phyloP scores from a whole-genome alignment of 495 filamentous ascomycete genomes.

The Penicillium antarcticum region DNA sequence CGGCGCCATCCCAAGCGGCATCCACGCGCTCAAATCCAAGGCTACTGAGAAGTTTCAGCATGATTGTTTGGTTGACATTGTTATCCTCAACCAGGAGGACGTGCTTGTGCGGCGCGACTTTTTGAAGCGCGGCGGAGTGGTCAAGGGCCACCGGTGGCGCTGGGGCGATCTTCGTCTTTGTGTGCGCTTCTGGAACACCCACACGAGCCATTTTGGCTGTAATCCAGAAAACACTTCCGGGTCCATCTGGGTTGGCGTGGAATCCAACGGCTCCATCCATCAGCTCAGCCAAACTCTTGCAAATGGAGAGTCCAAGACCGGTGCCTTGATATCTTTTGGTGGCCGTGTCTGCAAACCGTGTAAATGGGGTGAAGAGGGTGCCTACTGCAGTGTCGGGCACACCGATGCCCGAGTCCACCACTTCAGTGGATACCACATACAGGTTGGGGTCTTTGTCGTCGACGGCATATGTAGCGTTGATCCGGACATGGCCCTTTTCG shows the following conservation, averaged over 20 bases:
- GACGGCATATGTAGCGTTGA: conserved; percentile 51
- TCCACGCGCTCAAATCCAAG: conserved; percentile 54
- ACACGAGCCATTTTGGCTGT: conserved; percentile 49
- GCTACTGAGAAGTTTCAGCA: conserved; percentile 53
- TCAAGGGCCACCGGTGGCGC: conserved; percentile 2
- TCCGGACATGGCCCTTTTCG: conserved; percentile 61
- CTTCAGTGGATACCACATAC: conserved; percentile 48
- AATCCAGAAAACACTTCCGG: conserved; percentile 61
- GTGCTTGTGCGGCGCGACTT: conserved; percentile 41
- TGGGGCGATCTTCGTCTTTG: not conserved
- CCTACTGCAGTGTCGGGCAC: conserved; percentile 71
- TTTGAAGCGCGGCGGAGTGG: conserved; percentile 17
- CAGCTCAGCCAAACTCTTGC: conserved; percentile 73
- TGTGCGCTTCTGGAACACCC: not conserved
- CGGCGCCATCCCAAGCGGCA: conserved; percentile 52
- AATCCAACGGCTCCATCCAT: conserved; percentile 76
- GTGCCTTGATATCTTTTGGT: conserved; percentile 77
- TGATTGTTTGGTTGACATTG: conserved; percentile 61
- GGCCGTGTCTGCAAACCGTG: conserved; percentile 77
- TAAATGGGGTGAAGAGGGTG: conserved; percentile 80
- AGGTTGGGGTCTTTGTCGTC: conserved; percentile 33
- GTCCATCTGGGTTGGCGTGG: conserved; percentile 47
- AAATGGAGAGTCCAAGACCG: conserved; percentile 77
- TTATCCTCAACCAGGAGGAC: conserved; percentile 60
- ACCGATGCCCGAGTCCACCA: conserved; percentile 82